Evolutionary conservation across 768 basidiomycete species (phyloP), one percentile per base, ranked within the genome.

Genomic region (Tylopilus balloui): DNA sequence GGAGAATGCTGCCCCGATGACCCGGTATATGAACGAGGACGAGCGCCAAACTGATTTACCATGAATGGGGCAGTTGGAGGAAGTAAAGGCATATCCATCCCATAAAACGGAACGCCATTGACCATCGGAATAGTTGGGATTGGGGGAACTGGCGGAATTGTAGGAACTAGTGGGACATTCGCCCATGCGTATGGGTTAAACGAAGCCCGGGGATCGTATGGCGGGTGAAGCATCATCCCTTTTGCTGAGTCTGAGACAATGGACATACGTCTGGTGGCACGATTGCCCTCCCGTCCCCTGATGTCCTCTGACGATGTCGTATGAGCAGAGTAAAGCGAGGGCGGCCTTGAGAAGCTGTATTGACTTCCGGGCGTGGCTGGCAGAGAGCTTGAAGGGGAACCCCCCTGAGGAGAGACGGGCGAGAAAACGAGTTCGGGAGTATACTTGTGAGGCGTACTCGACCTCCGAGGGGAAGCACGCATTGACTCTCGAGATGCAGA

Each of bases 21-120:
- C 12, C 64, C 67, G 15, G 51, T 57, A 31, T 54, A 55, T 42
- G 65, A 62, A 19, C 64, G 68, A 20, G 75, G 72, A 25, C 78
- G 73, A 48, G 74, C 42, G 14, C 71, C 69, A 25, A 63, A 79
- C 49, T 79, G 75, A 47, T 79, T 79, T 70, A 84, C 75, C 82
- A 87, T 86, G 66, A 88, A 88, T 12, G 86, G 84, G 20, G 86
- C 78, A 1, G 80, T 74, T 6, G 86, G 86, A 10, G 86, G 86
- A 25, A 88, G 73, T 10, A 88, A 69, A 7, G 86, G 83, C 76
- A 79, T 78, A 54, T 86, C 82, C 67, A 80, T 69, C 46, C 74
- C 67, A 48, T 71, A 74, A 34, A 75, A 69, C 9, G 75, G 73
- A 43, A 78, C 64, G 39, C 70, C 64, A 41, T 65, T 62, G 55